Percentiles rank a stretch among this genome's conserved stretches.
Evolutionary conservation across 805 yeast genomes (phyloP).

Genomic region (Scheffersomyces coipomensis): DNA sequence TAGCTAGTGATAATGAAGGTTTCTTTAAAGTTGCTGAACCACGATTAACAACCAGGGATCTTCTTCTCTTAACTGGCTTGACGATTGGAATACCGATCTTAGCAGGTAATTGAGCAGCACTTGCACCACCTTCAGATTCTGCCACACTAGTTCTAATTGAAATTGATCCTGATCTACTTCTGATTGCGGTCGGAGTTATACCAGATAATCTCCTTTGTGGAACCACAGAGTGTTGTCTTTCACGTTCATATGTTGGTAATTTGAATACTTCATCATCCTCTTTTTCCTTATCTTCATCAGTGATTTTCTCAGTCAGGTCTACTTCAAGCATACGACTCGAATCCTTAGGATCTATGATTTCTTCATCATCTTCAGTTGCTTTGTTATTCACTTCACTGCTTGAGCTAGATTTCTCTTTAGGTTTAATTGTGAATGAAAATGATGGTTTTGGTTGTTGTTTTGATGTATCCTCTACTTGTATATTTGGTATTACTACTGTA

Average conservation of each 20-base stretch:
- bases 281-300: slow-evolving; percentile 21
- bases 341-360: slow-evolving; percentile 4
- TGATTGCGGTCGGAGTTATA: slow-evolving; percentile 20
- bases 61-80: slow-evolving; percentile 27
- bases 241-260: slow-evolving; percentile 16
- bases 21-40: slow-evolving; percentile 9
- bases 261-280: slow-evolving; percentile 32
- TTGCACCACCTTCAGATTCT: slow-evolving; percentile 7
- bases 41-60: slow-evolving; percentile 17
- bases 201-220: slow-evolving; percentile 37
- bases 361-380: not conserved
- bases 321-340: not conserved
- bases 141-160: slow-evolving; percentile 17
- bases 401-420: not conserved
- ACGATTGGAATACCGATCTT: slow-evolving; percentile 38
- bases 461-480: too few species aligned
- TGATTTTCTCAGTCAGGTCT: not conserved
- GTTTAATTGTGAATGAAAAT: not conserved
- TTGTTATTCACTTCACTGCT: not conserved
- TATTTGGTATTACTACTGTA: too few species aligned
- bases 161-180: slow-evolving; percentile 28
- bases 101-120: slow-evolving; percentile 20
- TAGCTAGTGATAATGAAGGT: not conserved
- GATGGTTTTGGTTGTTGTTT: not conserved
- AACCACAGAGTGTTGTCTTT: slow-evolving; percentile 28